Conservation (phyloP, 2,329 filamentous ascomycete species). For the Basipetospora sp. region DNA sequence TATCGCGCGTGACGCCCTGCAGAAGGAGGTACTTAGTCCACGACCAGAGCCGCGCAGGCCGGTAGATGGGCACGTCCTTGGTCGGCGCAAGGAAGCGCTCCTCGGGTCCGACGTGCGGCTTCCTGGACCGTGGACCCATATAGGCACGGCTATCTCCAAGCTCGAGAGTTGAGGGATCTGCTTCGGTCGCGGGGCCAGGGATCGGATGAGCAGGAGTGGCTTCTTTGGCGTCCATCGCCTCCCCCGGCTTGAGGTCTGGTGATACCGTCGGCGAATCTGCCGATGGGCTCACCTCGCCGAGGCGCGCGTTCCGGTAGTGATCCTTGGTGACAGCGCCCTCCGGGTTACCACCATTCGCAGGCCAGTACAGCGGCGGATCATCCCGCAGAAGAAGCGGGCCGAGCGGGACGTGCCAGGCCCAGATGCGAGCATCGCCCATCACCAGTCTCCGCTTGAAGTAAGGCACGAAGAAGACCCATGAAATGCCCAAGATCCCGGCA, state of each 20-base stretch:
- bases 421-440: slow-evolving; percentile 45
- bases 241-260: slow-evolving; percentile 9
- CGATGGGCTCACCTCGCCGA: too few species aligned
- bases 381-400: slow-evolving; percentile 38
- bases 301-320: slow-evolving; percentile 30
- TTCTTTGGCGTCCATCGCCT: slow-evolving; percentile 15
- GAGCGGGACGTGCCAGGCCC: slow-evolving; percentile 35
- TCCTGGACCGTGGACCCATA: not conserved
- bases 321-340: slow-evolving; percentile 31
- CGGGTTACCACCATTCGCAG: slow-evolving; percentile 24
- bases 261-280: slow-evolving; percentile 5
- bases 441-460: slow-evolving; percentile 45
- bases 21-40: slow-evolving; percentile 30
- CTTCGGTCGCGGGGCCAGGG: slow-evolving; percentile 14
- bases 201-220: too few species aligned
- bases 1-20: slow-evolving; percentile 30
- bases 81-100: slow-evolving; percentile 20
- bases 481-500: slow-evolving; percentile 33
- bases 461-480: slow-evolving; percentile 40
- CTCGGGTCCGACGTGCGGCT: slow-evolving; percentile 18
- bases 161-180: too few species aligned
- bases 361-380: slow-evolving; percentile 25
- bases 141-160: not conserved
- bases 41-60: slow-evolving; percentile 27
- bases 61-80: slow-evolving; percentile 28